Percentiles rank a stretch among this genome's conserved stretches.
Evolutionary conservation across 768 basidiomycete species (phyloP).

Genomic region (Mycena crocata): DNA sequence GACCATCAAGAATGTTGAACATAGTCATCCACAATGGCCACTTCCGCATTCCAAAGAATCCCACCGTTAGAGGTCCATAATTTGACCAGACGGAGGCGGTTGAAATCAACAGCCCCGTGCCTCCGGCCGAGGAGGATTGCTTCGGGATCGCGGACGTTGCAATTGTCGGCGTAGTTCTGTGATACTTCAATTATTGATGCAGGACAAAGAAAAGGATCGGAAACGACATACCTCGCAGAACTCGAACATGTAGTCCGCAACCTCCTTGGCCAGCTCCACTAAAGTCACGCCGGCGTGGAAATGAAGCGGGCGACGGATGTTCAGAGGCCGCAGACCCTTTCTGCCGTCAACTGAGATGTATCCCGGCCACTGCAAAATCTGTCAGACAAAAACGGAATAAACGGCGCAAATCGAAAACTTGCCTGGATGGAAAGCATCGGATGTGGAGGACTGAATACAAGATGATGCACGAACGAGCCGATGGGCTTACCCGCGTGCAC

Average conservation of each 20-base stretch:
- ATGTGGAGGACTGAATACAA: not conserved
- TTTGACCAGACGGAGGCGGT: conserved; percentile 24
- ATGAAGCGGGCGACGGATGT: not conserved
- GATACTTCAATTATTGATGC: not conserved
- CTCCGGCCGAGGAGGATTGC: conserved; percentile 2
- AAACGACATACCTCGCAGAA: not conserved
- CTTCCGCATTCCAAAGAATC: not conserved
- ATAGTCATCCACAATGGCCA: conserved; percentile 21
- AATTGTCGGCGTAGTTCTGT: conserved; percentile 2
- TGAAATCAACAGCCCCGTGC: conserved; percentile 3
- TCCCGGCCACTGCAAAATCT: conserved; percentile 15
- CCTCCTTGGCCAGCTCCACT: not conserved
- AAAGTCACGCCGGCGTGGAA: not conserved
- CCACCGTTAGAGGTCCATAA: conserved; percentile 3
- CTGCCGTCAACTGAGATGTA: no score
- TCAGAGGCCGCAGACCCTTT: not conserved
- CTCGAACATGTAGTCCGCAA: conserved; percentile 1
- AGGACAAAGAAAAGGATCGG: not conserved
- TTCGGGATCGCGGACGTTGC: not conserved
- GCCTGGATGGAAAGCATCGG: conserved; percentile 22
- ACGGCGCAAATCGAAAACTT: not conserved
- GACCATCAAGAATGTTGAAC: no score
- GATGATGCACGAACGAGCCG: not conserved
- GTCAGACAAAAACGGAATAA: not conserved
- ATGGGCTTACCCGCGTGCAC: not conserved